phyloP scores from a whole-genome alignment of 345 rosid genomes.

The Eucalyptus guilfoylei region DNA sequence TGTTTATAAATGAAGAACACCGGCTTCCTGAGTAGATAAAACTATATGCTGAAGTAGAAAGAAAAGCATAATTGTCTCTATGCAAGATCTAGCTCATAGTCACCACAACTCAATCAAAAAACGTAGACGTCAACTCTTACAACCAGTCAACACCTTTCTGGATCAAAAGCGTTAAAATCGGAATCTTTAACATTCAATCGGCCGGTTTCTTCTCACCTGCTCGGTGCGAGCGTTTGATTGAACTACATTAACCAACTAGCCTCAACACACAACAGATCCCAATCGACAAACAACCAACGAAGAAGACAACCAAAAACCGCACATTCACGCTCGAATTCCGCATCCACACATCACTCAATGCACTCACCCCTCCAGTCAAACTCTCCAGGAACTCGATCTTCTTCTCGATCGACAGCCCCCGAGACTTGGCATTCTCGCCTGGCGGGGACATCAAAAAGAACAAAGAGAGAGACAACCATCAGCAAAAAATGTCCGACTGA shows the following conservation, averaged over 20 bases:
- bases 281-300: background rate
- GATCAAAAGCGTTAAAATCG: background rate
- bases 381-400: conserved; percentile 88
- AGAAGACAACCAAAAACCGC: background rate
- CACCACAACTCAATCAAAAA: background rate
- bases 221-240: background rate
- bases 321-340: background rate
- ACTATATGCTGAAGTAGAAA: background rate
- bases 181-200: background rate
- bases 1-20: background rate
- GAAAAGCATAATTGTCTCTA: background rate
- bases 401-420: conserved; percentile 72
- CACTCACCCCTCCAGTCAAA: conserved; percentile 32
- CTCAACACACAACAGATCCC: background rate
- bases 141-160: background rate
- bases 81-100: background rate
- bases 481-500: background rate
- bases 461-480: background rate
- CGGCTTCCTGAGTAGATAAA: background rate
- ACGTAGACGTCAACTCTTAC: background rate
- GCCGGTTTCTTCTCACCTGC: background rate
- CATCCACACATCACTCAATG: background rate
- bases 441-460: background rate
- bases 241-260: background rate
- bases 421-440: conserved; percentile 48